Percentiles rank a stretch among this genome's conserved stretches.
phyloP scores from a whole-genome alignment of 73 alveolate species.

The Paramecium tetraurelia region DNA sequence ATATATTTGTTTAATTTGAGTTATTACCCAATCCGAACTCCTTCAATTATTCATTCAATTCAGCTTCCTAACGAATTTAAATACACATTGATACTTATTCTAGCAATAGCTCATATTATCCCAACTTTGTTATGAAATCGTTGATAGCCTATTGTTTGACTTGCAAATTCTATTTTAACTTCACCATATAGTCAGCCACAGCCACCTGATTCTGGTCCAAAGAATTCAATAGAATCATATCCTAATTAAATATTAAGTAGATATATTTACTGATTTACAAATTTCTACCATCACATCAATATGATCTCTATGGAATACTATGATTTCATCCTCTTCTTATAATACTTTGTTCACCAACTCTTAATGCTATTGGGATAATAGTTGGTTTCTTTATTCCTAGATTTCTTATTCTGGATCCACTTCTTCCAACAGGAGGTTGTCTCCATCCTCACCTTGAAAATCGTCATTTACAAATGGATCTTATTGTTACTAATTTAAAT shows the following conservation, averaged over 20 bases:
- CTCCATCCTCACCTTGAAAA: slow-evolving; percentile 2
- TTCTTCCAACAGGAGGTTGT: neutral
- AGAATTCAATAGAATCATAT: slow-evolving; percentile 26
- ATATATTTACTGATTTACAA: neutral
- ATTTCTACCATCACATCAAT: slow-evolving; percentile 23
- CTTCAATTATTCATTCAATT: neutral
- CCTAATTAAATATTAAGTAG: neutral
- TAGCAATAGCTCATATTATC: neutral
- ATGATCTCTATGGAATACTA: slow-evolving; percentile 16
- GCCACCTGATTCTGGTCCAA: neutral
- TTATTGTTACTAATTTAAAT: neutral
- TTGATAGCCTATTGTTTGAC: neutral
- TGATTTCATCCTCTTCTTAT: slow-evolving; percentile 35
- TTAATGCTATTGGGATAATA: neutral
- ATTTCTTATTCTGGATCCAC: slow-evolving; percentile 12
- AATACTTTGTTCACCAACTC: neutral
- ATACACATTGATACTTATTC: neutral
- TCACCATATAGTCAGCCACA: neutral
- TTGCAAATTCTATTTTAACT: neutral
- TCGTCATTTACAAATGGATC: slow-evolving; percentile 1
- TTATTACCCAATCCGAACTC: slow-evolving; percentile 20
- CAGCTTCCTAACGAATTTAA: neutral
- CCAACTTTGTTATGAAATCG: neutral
- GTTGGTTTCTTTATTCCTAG: neutral
- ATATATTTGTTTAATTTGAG: neutral